Evolutionary conservation across 1,139 yeast genomes (phyloP).

Genomic region (Kluyveromyces sp.): DNA sequence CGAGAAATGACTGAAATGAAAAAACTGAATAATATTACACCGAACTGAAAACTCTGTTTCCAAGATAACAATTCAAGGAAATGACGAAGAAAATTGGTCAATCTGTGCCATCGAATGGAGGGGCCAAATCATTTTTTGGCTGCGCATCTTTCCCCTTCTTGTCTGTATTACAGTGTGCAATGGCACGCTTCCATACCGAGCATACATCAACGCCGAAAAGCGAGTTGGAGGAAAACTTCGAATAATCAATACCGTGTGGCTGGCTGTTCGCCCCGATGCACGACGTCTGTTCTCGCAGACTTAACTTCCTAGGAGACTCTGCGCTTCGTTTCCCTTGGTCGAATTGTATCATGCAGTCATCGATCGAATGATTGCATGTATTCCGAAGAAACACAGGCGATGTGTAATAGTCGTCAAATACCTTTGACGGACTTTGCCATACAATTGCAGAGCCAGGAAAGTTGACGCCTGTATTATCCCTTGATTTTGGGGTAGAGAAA

Average conservation of each 20-base stretch:
- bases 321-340: constrained; percentile 3
- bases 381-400: constrained; percentile 23
- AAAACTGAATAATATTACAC: background rate
- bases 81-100: background rate
- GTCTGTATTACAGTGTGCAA: constrained; percentile 28
- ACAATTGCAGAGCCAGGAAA: constrained; percentile 19
- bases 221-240: constrained; percentile 32
- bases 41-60: background rate
- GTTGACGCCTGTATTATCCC: background rate
- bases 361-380: constrained; percentile 8
- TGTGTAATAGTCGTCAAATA: constrained; percentile 31
- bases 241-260: constrained; percentile 12
- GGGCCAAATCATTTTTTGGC: constrained; percentile 4
- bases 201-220: constrained; percentile 52
- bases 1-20: background rate
- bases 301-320: constrained; percentile 7
- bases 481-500: constrained; percentile 9
- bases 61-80: no score
- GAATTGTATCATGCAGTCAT: constrained; percentile 10
- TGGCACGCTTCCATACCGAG: constrained; percentile 50
- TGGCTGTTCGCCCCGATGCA: background rate
- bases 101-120: constrained; percentile 4
- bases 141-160: constrained; percentile 3
- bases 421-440: constrained; percentile 32
- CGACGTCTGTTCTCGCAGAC: background rate